Evolutionary conservation across 1,284 basidiomycete species (phyloP), one percentile per base, ranked within the genome.

Genomic region (Ustilago tritici): DNA sequence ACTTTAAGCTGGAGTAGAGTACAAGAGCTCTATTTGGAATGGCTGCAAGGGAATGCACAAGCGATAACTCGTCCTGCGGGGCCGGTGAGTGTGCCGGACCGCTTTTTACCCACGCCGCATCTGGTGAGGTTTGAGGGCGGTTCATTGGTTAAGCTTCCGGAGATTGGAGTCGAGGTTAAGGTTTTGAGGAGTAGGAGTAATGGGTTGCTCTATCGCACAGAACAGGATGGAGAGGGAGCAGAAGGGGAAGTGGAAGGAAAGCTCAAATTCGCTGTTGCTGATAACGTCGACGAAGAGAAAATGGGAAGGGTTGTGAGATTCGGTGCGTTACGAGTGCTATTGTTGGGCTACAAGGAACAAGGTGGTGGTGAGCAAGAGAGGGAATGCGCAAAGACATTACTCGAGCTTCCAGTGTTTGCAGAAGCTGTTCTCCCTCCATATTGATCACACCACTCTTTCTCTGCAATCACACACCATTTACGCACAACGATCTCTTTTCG

Each of bases 21-120:
- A 2, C 9, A 17, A 10, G 28, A 34, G 5, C 36, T 62, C 6
- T 61, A 74, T 56, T 23, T 14, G 7, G 9, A 10, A 1, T 49
- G 61, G 34, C 10, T 32, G 12, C 55, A 74, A 40, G 52, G n/a
- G 2, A 62, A 74, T 56, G 41, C 66, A 1, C 71, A 74, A 19
- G 71, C 65, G 0, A 43, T 74, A 0, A 58, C 58, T 0, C 65
- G 65, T 1, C 23, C 54, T 5, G 17, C 43, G 2, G 17, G 17
- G 4, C 11, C 1, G 28, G 19, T 28, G 3, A 17, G 10, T 2
- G 15, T 70, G 0, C 61, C 67, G 5, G 1, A 15, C 0, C 19
- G 28, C 2, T 70, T 70, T 31, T 41, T 70, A 15, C 67, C 67
- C 15, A 41, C 61, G 0, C 17, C 14, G 1, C 0, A 19, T 15